phyloP scores from a whole-genome alignment of 345 rosid species.

The Erucastrum elatum region DNA sequence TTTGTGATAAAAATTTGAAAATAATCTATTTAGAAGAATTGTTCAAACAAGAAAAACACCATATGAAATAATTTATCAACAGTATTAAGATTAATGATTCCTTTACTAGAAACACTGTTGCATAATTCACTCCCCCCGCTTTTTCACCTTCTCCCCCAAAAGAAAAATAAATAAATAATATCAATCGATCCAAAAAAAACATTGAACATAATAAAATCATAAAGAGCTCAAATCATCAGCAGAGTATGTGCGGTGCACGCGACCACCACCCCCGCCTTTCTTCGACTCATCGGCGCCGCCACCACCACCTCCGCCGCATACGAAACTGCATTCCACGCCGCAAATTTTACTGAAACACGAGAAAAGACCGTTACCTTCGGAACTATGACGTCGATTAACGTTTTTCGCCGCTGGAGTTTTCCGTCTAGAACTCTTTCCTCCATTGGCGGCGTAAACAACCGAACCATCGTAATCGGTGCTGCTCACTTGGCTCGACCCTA shows the following conservation, averaged over 20 bases:
- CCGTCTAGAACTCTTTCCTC: conserved; percentile 27
- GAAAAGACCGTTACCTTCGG: conserved; percentile 45
- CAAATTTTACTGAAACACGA: conserved; percentile 73
- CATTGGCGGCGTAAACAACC: background rate
- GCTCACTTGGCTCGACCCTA: conserved; percentile 42
- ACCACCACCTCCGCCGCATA: conserved; percentile 49
- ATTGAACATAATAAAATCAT: conserved; percentile 7
- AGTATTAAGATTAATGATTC: background rate
- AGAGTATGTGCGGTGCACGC: conserved; percentile 24
- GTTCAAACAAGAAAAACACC: no score
- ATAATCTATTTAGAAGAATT: no score
- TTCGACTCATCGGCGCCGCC: conserved; percentile 3
- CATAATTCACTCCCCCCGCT: background rate
- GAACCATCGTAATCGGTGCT: conserved; percentile 18
- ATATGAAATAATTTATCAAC: no score
- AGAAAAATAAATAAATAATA: background rate
- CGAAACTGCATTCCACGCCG: conserved; percentile 76
- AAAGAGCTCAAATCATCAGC: conserved; percentile 32
- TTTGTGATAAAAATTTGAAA: no score
- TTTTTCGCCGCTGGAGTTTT: conserved; percentile 15
- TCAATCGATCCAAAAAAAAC: conserved; percentile 7
- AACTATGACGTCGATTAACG: conserved; percentile 43
- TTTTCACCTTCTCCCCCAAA: background rate
- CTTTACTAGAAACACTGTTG: conserved; percentile 16
- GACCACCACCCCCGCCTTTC: conserved; percentile 5